Conservation (phyloP, 2,329 filamentous ascomycete genomes). For the Lecanicillium sp. region DNA sequence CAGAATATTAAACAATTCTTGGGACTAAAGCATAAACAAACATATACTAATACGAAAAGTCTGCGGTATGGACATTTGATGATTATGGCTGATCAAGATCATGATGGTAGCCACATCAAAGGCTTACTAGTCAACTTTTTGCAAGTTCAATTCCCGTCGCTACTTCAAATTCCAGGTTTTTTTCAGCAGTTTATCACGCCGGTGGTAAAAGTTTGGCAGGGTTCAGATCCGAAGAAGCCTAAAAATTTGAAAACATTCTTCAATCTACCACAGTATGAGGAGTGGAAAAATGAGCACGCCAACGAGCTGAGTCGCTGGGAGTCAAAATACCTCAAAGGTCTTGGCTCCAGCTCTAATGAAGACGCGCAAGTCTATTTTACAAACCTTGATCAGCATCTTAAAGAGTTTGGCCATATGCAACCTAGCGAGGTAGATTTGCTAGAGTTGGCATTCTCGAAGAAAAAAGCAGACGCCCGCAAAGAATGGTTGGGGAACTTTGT, state of each 20-base stretch:
- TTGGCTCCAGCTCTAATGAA: constrained; percentile 85
- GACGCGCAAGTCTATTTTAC: constrained; percentile 94
- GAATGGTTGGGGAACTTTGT: constrained; percentile 91
- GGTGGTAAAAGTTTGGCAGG: constrained; percentile 97
- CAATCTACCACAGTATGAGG: constrained; percentile 91
- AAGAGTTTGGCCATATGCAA: constrained; percentile 87
- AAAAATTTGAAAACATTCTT: constrained; percentile 74
- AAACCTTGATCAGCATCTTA: constrained; percentile 89
- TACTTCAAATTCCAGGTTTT: constrained; percentile 84
- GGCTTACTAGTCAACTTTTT: constrained; percentile 97
- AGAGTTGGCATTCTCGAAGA: constrained; percentile 95
- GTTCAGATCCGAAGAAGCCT: constrained; percentile 76
- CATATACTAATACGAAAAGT: constrained; percentile 79
- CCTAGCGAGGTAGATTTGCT: constrained; percentile 74
- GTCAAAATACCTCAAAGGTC: constrained; percentile 98
- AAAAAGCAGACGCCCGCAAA: constrained; percentile 96
- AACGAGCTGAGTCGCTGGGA: constrained; percentile 72
- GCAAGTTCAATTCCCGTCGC: constrained; percentile 87
- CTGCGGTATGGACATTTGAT: constrained; percentile 95
- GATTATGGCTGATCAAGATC: constrained; percentile 99
- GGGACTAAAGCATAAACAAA: constrained; percentile 90
- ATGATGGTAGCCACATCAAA: constrained; percentile 98
- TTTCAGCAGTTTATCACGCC: constrained; percentile 97
- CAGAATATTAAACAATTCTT: constrained; percentile 99
- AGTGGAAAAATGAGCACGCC: constrained; percentile 71